These are phyloP conservation scores for Naganishia friedmannii DNA, from an alignment of 768 basidiomycete genomes.

Conservation along the genomic window DNA sequence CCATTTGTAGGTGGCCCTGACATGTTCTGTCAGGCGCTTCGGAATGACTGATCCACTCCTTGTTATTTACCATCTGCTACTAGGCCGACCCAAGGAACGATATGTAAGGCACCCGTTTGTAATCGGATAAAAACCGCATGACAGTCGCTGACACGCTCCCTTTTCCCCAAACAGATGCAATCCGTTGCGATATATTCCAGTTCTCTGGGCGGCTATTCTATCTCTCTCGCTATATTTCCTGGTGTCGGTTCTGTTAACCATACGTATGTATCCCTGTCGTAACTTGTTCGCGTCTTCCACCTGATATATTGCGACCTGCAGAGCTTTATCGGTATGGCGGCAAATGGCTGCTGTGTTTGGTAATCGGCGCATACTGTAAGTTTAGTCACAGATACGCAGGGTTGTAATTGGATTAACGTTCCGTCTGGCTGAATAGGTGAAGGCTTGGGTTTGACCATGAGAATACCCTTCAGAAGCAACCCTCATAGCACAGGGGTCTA, in stretches of 20 bases:
- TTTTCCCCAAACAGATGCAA: conserved; percentile 39
- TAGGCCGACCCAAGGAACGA: conserved; percentile 12
- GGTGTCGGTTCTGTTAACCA: conserved; percentile 42
- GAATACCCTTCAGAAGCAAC: conserved; percentile 45
- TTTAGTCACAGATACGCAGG: not conserved
- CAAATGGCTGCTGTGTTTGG: conserved; percentile 45
- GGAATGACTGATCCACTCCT: not conserved
- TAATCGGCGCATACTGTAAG: conserved; percentile 48
- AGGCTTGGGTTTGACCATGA: conserved; percentile 44
- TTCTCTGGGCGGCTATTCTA: conserved; percentile 39
- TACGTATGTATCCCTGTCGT: conserved; percentile 34
- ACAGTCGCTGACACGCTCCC: not conserved
- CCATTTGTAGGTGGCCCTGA: not conserved
- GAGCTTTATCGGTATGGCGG: conserved; percentile 36
- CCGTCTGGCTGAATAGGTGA: conserved; percentile 29
- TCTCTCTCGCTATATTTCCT: conserved; percentile 46
- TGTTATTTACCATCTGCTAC: no score
- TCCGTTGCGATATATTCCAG: conserved; percentile 50
- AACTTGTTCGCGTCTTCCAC: not conserved
- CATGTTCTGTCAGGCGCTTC: not conserved
- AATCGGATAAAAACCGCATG: not conserved
- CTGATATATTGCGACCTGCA: conserved; percentile 9
- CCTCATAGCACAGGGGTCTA: conserved; percentile 45
- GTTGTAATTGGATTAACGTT: not conserved
- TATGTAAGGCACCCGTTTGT: not conserved